A percentile compares a stretch with the other conserved stretches of the same genome.
Evolutionary conservation across 805 yeast species (phyloP).

Genomic region (Yamadazyma tumulicola): DNA sequence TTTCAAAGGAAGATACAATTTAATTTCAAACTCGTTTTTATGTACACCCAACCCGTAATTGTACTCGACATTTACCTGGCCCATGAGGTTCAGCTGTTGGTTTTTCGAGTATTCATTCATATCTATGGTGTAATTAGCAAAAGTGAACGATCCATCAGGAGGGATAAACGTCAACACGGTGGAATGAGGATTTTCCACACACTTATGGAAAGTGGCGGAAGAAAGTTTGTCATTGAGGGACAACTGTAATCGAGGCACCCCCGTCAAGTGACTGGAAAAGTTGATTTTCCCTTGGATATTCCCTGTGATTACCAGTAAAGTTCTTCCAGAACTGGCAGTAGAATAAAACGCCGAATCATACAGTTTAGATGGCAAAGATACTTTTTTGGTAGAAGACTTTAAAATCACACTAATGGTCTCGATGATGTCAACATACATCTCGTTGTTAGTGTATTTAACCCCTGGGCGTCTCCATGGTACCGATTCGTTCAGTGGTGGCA

Average conservation of each 20-base stretch:
- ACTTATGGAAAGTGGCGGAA: slow-evolving; percentile 65
- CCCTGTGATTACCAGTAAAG: slow-evolving; percentile 44
- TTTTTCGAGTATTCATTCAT: slow-evolving; percentile 23
- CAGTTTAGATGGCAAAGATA: slow-evolving; percentile 17
- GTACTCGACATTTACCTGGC: slow-evolving; percentile 48
- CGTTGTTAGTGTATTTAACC: slow-evolving; percentile 75
- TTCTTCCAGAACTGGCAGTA: slow-evolving; percentile 13
- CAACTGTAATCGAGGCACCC: slow-evolving; percentile 69
- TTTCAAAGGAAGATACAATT: slow-evolving; percentile 39
- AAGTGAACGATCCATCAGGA: slow-evolving; percentile 73
- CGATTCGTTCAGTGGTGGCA: background rate
- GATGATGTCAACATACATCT: slow-evolving; percentile 76
- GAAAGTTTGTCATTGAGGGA: slow-evolving; percentile 46
- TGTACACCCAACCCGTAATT: slow-evolving; percentile 49
- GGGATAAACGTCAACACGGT: slow-evolving; percentile 69
- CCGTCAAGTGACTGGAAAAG: slow-evolving; percentile 69
- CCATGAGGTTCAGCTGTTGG: slow-evolving; percentile 29
- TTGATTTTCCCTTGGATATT: slow-evolving; percentile 59
- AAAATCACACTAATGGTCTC: slow-evolving; percentile 62
- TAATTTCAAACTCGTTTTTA: slow-evolving; percentile 61
- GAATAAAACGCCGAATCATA: slow-evolving; percentile 29
- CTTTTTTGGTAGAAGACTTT: slow-evolving; percentile 22
- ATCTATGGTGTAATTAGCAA: slow-evolving; percentile 65
- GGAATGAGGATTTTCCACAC: too few relatives aligned
- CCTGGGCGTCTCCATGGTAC: slow-evolving; percentile 77